phyloP scores from a whole-genome alignment of 768 basidiomycete species.

The Pleurotus giganteus region DNA sequence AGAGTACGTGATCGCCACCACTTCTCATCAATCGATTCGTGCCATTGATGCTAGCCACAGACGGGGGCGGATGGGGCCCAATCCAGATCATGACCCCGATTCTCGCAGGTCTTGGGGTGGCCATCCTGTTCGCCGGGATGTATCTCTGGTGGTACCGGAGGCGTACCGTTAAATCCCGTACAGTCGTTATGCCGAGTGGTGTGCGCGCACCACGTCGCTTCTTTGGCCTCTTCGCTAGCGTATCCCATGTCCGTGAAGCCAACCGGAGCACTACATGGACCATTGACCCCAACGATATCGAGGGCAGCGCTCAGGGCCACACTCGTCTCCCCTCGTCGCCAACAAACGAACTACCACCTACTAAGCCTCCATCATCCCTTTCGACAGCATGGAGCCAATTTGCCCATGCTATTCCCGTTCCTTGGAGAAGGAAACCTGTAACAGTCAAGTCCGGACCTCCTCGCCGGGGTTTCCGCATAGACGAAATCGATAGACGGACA shows the following conservation, averaged over 20 bases:
- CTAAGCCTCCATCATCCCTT: neutral
- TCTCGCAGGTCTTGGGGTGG: slow-evolving; percentile 4
- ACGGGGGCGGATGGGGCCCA: slow-evolving; percentile 2
- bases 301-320: slow-evolving; percentile 1
- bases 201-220: neutral
- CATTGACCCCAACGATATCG: slow-evolving; percentile 6
- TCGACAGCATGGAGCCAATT: neutral
- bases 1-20: too few species aligned
- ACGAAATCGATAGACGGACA: slow-evolving; percentile 4
- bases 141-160: slow-evolving; percentile 7
- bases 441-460: slow-evolving; percentile 1
- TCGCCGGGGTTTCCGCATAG: slow-evolving; percentile 3
- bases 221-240: slow-evolving; percentile 7
- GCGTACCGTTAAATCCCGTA: neutral
- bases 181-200: neutral
- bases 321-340: slow-evolving; percentile 1
- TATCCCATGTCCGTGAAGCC: slow-evolving; percentile 3
- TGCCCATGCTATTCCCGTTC: neutral
- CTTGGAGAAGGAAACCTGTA: slow-evolving; percentile 4
- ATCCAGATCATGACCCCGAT: slow-evolving; percentile 7
- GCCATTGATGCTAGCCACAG: too few species aligned
- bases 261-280: slow-evolving; percentile 9
- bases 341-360: neutral
- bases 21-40: too few species aligned
- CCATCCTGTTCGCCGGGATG: neutral